phyloP scores from a whole-genome alignment of 306 rosid species.

The Inga leiocalycina region DNA sequence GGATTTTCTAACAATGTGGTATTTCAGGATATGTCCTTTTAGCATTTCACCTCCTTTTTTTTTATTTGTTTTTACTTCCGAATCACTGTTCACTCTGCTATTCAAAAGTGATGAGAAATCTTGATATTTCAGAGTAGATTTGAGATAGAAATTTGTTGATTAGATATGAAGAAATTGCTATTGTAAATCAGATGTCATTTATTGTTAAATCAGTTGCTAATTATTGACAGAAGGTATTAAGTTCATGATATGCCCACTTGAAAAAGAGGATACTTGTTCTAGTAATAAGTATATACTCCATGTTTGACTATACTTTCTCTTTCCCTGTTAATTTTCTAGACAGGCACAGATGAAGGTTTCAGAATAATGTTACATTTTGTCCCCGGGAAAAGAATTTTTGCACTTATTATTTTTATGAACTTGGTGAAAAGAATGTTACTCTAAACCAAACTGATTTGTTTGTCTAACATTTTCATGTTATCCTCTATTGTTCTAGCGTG shows the following conservation, averaged over 20 bases:
- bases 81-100: neutral
- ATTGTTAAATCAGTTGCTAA: neutral
- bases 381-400: neutral
- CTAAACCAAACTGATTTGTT: neutral
- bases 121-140: neutral
- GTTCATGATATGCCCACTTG: neutral
- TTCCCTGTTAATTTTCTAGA: neutral
- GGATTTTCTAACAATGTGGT: neutral
- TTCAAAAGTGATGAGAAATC: neutral
- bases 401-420: neutral
- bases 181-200: neutral
- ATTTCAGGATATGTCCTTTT: neutral
- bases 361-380: neutral
- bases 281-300: neutral
- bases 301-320: neutral
- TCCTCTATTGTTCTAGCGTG: neutral
- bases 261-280: neutral
- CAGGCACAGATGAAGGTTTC: neutral
- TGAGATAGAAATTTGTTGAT: neutral
- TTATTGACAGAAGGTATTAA: neutral
- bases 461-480: neutral
- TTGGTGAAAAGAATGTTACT: neutral
- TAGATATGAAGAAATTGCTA: neutral
- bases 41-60: neutral
- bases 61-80: neutral